Conservation (phyloP, 225 moss, liverwort and hornwort species). For the Rhytidiadelphus loreus region DNA sequence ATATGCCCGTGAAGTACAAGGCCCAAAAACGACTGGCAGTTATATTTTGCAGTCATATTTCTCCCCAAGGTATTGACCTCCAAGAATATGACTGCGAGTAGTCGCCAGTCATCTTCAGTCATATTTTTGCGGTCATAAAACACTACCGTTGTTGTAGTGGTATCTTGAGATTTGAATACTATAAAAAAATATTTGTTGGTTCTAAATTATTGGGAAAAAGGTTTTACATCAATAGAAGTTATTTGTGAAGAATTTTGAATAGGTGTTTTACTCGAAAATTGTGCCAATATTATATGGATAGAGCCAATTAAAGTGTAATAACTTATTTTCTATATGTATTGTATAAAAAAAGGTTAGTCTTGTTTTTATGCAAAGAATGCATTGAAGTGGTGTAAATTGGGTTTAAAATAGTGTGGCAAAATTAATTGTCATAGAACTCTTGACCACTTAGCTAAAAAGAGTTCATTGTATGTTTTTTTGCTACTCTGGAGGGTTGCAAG, state of each 20-base stretch:
- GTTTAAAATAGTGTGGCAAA: neutral
- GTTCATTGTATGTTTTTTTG: too few relatives aligned
- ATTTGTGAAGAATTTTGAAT: neutral
- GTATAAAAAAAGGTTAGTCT: neutral
- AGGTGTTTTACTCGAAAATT: neutral
- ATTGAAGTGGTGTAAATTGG: neutral
- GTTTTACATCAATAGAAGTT: neutral
- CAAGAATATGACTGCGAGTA: too few relatives aligned
- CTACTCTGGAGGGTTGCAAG: too few relatives aligned
- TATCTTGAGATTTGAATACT: neutral
- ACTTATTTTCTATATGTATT: neutral
- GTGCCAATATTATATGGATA: neutral
- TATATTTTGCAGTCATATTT: too few relatives aligned
- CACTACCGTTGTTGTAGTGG: too few relatives aligned
- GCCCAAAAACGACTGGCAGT: too few relatives aligned
- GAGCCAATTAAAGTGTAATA: neutral
- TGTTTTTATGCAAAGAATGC: neutral
- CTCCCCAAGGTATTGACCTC: too few relatives aligned
- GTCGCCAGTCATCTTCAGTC: too few relatives aligned
- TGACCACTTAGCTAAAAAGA: neutral
- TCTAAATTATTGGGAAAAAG: rapidly evolving
- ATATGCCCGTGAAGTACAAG: too few relatives aligned
- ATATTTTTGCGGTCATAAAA: too few relatives aligned
- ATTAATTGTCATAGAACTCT: neutral
- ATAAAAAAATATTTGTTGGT: neutral